Evolutionary conservation across 257 asterid genomes (phyloP).

Genomic region (Lavandula angustifolia): DNA sequence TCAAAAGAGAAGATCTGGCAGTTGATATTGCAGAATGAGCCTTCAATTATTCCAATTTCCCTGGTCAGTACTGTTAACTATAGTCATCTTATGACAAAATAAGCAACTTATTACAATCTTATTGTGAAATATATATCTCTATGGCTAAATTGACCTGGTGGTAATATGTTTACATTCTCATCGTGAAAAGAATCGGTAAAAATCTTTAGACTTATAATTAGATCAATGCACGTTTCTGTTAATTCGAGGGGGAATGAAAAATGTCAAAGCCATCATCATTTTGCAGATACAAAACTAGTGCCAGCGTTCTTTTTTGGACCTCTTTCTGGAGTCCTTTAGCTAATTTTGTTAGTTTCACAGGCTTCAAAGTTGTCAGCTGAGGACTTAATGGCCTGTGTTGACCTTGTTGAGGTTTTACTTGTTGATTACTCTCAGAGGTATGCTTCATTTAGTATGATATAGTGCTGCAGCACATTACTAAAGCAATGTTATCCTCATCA

Average conservation of each 20-base stretch:
- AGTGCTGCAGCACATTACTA: conserved; percentile 14
- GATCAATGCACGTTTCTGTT: conserved; percentile 22
- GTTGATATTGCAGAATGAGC: conserved; percentile 87
- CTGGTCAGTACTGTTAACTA: conserved; percentile 55
- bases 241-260: conserved; percentile 12
- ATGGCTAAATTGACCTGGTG: not conserved
- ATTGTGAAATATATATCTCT: conserved; percentile 4
- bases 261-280: not conserved
- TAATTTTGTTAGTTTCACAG: conserved; percentile 46
- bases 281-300: conserved; percentile 14
- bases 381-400: conserved; percentile 77
- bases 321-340: conserved; percentile 17
- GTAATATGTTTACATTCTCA: not conserved
- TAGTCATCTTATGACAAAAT: conserved; percentile 17
- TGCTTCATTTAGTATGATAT: conserved; percentile 29
- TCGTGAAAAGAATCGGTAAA: conserved; percentile 22
- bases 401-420: conserved; percentile 85
- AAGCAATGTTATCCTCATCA: not conserved
- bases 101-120: conserved; percentile 18
- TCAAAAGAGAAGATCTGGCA: conserved; percentile 94
- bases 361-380: conserved; percentile 79
- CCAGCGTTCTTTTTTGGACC: conserved; percentile 6
- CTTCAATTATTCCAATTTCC: conserved; percentile 76
- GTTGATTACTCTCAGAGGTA: conserved; percentile 84
- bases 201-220: not conserved